Percentiles rank a stretch among this genome's conserved stretches.
phyloP scores from a whole-genome alignment of 2,329 filamentous ascomycete species.

The Ophiosphaerella korrae region DNA sequence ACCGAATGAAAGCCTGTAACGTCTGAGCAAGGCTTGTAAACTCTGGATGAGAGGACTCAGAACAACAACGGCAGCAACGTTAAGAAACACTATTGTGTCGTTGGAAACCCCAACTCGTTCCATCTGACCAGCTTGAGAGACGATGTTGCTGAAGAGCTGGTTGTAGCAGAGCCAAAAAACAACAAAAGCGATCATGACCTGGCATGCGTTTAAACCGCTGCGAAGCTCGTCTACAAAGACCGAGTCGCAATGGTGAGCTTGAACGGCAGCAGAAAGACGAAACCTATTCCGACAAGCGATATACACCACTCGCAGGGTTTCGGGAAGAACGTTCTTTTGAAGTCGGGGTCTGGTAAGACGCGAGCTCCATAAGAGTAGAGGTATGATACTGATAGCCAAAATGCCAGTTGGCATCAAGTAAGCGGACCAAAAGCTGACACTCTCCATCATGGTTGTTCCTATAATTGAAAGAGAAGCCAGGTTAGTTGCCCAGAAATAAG shows the following conservation, averaged over 20 bases:
- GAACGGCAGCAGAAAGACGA: conserved; percentile 15
- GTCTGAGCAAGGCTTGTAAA: conserved; percentile 23
- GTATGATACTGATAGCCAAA: conserved; percentile 49
- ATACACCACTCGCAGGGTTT: background rate
- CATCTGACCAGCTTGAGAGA: conserved; percentile 40
- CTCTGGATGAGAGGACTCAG: conserved; percentile 30
- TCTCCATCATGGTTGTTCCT: conserved; percentile 70
- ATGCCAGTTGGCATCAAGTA: conserved; percentile 66
- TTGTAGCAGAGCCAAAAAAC: conserved; percentile 34
- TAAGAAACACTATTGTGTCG: conserved; percentile 31
- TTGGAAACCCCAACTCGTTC: conserved; percentile 30
- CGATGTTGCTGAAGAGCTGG: conserved; percentile 37
- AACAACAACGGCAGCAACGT: conserved; percentile 23
- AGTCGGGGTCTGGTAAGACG: no score
- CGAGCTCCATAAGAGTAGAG: background rate
- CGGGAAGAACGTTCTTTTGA: conserved; percentile 5
- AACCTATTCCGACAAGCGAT: conserved; percentile 19
- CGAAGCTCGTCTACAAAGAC: conserved; percentile 31
- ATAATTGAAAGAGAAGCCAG: conserved; percentile 65
- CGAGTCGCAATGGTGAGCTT: background rate
- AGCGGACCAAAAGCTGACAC: conserved; percentile 70
- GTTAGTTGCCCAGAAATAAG: conserved; percentile 60
- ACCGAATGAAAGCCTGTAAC: conserved; percentile 20
- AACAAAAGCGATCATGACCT: conserved; percentile 28
- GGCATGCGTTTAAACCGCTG: conserved; percentile 25